Evolutionary conservation across 148 eudicot genomes (phyloP).

Genomic region (Rhododendron mucronatum): DNA sequence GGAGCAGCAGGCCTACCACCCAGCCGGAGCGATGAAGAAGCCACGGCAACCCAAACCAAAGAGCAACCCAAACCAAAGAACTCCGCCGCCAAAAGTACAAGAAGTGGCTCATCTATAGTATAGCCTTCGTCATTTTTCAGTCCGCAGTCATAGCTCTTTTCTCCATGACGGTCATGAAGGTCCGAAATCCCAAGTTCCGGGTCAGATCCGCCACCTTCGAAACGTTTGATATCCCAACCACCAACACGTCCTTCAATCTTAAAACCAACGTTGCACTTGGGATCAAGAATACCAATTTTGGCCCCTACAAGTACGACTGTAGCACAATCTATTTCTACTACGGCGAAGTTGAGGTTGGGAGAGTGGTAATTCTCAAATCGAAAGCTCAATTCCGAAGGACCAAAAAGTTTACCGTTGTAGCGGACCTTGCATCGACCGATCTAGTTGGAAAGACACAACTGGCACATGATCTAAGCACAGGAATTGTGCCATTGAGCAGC

Average conservation of each 20-base stretch:
- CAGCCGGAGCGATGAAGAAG: not conserved
- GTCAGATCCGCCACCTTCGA: constrained; percentile 6
- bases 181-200: constrained; percentile 17
- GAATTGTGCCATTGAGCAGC: not conserved
- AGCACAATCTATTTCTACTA: constrained; percentile 8
- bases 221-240: not conserved
- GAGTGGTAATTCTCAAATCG: not conserved
- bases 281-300: constrained; percentile 15
- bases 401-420: constrained; percentile 1
- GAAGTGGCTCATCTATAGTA: not conserved
- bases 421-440: not conserved
- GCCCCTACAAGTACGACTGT: not conserved
- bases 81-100: constrained; percentile 11
- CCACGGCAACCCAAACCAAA: not conserved
- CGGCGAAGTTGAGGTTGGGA: not conserved
- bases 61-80: constrained; percentile 15
- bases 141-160: not conserved
- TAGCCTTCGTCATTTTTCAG: constrained; percentile 4
- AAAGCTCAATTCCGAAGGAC: not conserved
- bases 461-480: not conserved
- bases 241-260: constrained; percentile 6
- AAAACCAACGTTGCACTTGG: not conserved
- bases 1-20: not conserved
- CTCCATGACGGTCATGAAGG: constrained; percentile 13
- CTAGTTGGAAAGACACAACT: not conserved